phyloP scores from a whole-genome alignment of 106 monocot genomes.

The Agapanthus africanus region DNA sequence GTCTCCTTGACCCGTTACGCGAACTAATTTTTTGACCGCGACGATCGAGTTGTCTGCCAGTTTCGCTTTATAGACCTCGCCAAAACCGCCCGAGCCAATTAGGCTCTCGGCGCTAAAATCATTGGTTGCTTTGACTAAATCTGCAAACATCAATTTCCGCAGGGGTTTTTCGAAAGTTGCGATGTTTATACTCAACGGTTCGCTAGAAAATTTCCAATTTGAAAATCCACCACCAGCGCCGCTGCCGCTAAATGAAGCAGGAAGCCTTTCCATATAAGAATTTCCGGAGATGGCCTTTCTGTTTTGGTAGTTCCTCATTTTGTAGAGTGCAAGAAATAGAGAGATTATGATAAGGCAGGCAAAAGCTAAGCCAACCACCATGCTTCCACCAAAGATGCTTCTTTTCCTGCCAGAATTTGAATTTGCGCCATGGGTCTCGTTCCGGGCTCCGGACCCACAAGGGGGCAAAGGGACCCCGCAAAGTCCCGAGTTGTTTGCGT shows the following conservation, averaged over 20 bases:
- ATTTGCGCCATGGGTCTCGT: too few species aligned
- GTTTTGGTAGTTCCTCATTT: slow-evolving; percentile 17
- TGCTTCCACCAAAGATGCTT: slow-evolving; percentile 9
- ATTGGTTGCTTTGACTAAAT: slow-evolving; percentile 52
- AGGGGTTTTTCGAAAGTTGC: slow-evolving; percentile 48
- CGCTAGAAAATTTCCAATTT: slow-evolving; percentile 31
- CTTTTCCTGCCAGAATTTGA: slow-evolving; percentile 1
- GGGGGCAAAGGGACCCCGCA: slow-evolving; percentile 66
- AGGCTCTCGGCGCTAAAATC: slow-evolving; percentile 43
- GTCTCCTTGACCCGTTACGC: slow-evolving; percentile 37
- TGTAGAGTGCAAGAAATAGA: slow-evolving; percentile 19
- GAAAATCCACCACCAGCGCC: background rate
- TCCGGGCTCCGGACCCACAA: slow-evolving; percentile 17
- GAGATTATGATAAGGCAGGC: slow-evolving; percentile 22
- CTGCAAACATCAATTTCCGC: slow-evolving; percentile 35
- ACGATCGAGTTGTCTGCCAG: slow-evolving; percentile 34
- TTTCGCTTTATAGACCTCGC: slow-evolving; percentile 45
- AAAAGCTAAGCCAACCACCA: slow-evolving; percentile 26
- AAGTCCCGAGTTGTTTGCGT: slow-evolving; percentile 62
- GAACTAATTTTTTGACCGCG: slow-evolving; percentile 54
- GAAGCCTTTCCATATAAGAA: slow-evolving; percentile 19
- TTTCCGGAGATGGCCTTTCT: slow-evolving; percentile 1
- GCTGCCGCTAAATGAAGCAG: slow-evolving; percentile 8
- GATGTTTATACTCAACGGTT: slow-evolving; percentile 42
- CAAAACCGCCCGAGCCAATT: slow-evolving; percentile 57